phyloP scores from a whole-genome alignment of 345 rosid species.

The Garcia nutans region DNA sequence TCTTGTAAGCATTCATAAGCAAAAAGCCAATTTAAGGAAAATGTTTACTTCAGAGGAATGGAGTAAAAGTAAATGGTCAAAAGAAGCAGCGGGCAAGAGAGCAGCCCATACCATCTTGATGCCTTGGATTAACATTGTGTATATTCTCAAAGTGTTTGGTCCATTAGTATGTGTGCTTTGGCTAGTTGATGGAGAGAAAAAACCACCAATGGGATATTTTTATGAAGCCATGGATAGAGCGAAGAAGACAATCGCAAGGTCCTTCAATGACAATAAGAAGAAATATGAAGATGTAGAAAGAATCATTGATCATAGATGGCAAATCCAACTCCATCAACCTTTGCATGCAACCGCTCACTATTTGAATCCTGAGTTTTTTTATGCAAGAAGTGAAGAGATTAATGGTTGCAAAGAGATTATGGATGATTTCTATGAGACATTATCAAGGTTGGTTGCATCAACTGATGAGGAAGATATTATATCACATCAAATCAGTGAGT shows the following conservation, averaged over 20 bases:
- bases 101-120: neutral
- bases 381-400: too few relatives aligned
- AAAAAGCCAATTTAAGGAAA: neutral
- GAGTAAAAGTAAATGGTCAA: conserved; percentile 6
- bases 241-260: too few relatives aligned
- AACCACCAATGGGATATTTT: conserved; percentile 16
- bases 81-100: conserved; percentile 3
- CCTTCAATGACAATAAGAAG: too few relatives aligned
- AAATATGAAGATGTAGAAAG: neutral
- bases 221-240: conserved; percentile 18
- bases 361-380: too few relatives aligned
- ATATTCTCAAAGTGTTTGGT: conserved; percentile 1
- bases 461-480: neutral
- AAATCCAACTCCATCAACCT: too few relatives aligned
- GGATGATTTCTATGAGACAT: neutral
- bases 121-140: conserved; percentile 8
- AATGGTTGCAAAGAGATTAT: neutral
- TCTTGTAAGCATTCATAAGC: neutral
- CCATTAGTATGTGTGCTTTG: conserved; percentile 18
- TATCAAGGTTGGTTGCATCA: neutral
- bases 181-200: conserved; percentile 21
- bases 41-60: conserved; percentile 6
- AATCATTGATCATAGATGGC: conserved; percentile 13
- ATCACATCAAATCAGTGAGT: too few relatives aligned
- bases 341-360: too few relatives aligned